Conservation (phyloP, 176 grass and related monocot genomes). For the Triticum urartu region DNA sequence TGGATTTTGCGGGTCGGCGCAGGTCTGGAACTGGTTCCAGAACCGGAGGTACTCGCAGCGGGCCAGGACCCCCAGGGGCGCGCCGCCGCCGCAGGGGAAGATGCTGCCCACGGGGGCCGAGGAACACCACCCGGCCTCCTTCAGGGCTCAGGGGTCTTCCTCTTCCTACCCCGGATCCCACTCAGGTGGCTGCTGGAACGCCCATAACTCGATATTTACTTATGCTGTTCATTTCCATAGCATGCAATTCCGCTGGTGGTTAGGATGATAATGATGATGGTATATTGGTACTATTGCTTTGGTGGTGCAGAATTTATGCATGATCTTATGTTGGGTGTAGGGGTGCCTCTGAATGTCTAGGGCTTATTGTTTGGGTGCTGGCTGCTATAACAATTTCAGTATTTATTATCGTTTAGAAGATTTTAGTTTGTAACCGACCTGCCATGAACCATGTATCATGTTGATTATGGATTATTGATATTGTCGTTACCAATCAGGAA, state of each 20-base stretch:
- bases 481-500: slow-evolving; percentile 35
- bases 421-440: neutral
- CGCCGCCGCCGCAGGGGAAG: slow-evolving; percentile 28
- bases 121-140: slow-evolving; percentile 40
- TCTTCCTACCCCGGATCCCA: slow-evolving; percentile 31
- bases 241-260: neutral
- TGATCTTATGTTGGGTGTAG: neutral
- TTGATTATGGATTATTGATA: neutral
- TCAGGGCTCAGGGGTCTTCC: slow-evolving; percentile 38
- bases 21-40: slow-evolving; percentile 99
- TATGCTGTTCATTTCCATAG: neutral
- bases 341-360: neutral
- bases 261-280: neutral
- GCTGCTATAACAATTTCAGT: neutral
- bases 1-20: neutral
- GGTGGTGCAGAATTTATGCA: neutral
- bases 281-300: neutral
- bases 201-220: neutral
- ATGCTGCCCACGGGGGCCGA: slow-evolving; percentile 41
- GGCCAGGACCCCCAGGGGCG: slow-evolving; percentile 49
- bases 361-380: neutral
- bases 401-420: neutral
- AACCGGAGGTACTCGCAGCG: slow-evolving; percentile 94
- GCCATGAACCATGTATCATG: neutral
- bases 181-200: slow-evolving; percentile 41